These are phyloP conservation scores for Fermentozyma sake DNA, from an alignment of 1,139 yeast species.

Conservation along the genomic window DNA sequence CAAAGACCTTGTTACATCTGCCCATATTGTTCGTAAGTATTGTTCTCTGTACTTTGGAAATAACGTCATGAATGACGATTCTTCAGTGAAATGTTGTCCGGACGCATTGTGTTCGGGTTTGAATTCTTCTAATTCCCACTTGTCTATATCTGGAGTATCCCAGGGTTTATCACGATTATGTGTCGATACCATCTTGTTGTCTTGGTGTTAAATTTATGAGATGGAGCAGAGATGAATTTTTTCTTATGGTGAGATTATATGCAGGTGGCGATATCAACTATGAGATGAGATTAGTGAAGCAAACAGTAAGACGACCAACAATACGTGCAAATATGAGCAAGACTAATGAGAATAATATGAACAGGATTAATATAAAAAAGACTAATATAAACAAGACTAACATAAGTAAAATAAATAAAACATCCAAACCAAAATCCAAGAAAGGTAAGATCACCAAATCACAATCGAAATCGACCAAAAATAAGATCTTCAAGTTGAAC, in stretches of 20 bases:
- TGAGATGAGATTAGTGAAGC: too few relatives aligned
- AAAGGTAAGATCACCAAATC: conserved; percentile 15
- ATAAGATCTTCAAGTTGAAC: conserved; percentile 42
- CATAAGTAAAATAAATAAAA: too few relatives aligned
- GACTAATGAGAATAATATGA: too few relatives aligned
- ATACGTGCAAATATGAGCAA: too few relatives aligned
- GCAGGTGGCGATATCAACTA: too few relatives aligned
- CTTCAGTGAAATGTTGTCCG: conserved; percentile 88
- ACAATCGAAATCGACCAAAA: conserved; percentile 31
- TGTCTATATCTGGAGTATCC: conserved; percentile 95
- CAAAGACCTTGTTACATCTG: conserved; percentile 79
- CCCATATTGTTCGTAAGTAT: conserved; percentile 87
- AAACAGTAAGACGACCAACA: too few relatives aligned
- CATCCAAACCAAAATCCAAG: too few relatives aligned
- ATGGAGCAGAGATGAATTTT: conserved; percentile 1
- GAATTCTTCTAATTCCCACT: conserved; percentile 89
- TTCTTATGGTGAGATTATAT: not conserved
- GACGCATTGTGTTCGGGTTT: conserved; percentile 83
- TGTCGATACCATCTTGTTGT: conserved; percentile 69
- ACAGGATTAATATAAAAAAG: too few relatives aligned
- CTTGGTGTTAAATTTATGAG: too few relatives aligned
- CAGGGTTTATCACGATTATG: conserved; percentile 95
- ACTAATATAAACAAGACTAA: too few relatives aligned
- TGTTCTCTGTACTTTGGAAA: conserved; percentile 96
- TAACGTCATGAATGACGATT: conserved; percentile 87